Conservation (phyloP, 305 asterid genomes). For the Solanum hybrid region DNA sequence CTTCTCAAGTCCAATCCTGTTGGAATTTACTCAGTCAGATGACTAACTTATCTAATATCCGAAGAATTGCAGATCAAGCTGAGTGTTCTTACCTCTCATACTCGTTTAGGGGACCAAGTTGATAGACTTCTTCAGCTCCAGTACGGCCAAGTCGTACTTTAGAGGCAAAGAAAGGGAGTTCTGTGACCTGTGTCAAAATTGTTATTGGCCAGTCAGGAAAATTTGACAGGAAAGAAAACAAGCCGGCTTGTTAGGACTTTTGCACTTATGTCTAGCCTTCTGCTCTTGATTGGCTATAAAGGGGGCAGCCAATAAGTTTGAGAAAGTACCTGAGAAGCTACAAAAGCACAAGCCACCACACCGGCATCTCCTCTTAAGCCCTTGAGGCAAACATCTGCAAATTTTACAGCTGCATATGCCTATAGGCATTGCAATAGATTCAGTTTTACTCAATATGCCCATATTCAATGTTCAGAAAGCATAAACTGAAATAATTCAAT, state of each 20-base stretch:
- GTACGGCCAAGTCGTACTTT: constrained; percentile 70
- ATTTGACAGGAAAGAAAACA: background rate
- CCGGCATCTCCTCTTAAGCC: constrained; percentile 85
- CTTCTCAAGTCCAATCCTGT: constrained; percentile 72
- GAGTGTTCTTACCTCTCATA: constrained; percentile 55
- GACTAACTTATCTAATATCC: background rate
- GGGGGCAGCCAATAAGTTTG: background rate
- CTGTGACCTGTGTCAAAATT: constrained; percentile 52
- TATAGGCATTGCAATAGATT: constrained; percentile 7
- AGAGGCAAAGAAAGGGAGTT: constrained; percentile 76
- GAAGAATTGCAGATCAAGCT: background rate
- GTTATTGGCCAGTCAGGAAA: background rate
- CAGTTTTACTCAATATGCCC: background rate
- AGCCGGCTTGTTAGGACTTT: background rate
- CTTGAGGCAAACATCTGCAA: constrained; percentile 85
- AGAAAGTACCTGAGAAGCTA: constrained; percentile 60
- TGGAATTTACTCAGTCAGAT: background rate
- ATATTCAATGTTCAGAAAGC: background rate
- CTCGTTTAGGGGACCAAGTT: constrained; percentile 70
- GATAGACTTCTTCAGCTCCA: constrained; percentile 85
- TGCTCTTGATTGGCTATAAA: background rate
- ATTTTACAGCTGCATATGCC: constrained; percentile 97
- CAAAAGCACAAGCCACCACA: constrained; percentile 73
- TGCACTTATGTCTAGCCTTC: background rate
- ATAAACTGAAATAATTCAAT: background rate